Conservation (phyloP, 2,329 filamentous ascomycete species). For the Ophiostoma pallidulum region DNA sequence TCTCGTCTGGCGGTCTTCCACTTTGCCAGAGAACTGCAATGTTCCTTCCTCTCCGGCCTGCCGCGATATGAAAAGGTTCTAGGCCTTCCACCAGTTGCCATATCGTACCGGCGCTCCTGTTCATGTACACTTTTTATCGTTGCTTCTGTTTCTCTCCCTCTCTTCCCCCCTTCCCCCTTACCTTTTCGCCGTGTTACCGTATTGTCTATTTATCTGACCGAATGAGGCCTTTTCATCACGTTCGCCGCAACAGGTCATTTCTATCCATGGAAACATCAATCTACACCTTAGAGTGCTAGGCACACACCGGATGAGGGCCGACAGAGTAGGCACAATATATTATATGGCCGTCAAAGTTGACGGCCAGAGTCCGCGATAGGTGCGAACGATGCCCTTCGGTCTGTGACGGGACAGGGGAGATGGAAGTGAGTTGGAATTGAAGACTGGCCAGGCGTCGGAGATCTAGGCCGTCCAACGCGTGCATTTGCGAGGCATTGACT, state of each 20-base stretch:
- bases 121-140: background rate
- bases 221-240: background rate
- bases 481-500: background rate
- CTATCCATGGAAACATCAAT: conserved; percentile 14
- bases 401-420: background rate
- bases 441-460: background rate
- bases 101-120: conserved; percentile 6
- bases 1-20: background rate
- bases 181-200: background rate
- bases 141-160: background rate
- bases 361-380: no score
- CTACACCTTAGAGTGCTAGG: background rate
- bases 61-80: conserved; percentile 8
- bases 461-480: background rate
- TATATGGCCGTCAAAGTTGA: background rate
- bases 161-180: background rate
- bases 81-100: conserved; percentile 4
- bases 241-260: conserved; percentile 4
- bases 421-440: background rate
- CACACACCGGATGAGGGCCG: conserved; percentile 3
- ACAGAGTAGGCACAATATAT: background rate
- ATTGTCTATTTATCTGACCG: background rate
- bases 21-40: background rate
- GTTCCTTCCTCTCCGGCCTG: background rate
- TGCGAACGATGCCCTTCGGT: no score